Conservation (phyloP, 345 rosid genomes). For the Brassica juncea region DNA sequence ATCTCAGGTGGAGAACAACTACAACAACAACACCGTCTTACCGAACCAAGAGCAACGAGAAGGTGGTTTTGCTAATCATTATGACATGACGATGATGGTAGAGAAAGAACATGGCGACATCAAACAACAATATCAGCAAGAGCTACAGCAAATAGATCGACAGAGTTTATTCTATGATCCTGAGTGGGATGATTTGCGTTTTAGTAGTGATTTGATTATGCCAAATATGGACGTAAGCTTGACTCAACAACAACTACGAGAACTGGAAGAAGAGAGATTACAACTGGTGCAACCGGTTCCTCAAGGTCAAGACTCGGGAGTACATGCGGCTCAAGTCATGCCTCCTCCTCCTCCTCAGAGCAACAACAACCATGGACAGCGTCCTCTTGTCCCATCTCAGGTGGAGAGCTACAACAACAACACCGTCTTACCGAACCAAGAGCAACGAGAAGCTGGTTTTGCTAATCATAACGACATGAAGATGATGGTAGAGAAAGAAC, state of each 20-base stretch:
- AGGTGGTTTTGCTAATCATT: not conserved
- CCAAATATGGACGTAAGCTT: too few species aligned
- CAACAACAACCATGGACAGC: not conserved
- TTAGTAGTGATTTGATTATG: too few species aligned
- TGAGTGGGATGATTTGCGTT: too few species aligned
- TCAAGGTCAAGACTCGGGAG: not conserved
- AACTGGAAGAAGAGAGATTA: not conserved
- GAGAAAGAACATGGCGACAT: not conserved
- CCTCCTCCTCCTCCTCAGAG: not conserved
- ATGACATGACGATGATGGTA: not conserved
- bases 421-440: not conserved
- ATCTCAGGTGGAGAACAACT: not conserved
- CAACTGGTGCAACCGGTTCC: not conserved
- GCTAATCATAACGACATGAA: not conserved
- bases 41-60: not conserved
- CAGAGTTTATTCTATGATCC: too few species aligned
- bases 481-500: not conserved
- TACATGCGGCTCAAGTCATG: not conserved
- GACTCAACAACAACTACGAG: not conserved
- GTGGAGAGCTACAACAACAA: not conserved
- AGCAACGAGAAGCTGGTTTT: not conserved
- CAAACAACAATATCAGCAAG: not conserved
- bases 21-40: not conserved
- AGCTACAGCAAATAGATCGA: too few species aligned
- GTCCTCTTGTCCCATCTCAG: not conserved